phyloP scores from a whole-genome alignment of 208 protist species.

The Trypanosoma boissoni region DNA sequence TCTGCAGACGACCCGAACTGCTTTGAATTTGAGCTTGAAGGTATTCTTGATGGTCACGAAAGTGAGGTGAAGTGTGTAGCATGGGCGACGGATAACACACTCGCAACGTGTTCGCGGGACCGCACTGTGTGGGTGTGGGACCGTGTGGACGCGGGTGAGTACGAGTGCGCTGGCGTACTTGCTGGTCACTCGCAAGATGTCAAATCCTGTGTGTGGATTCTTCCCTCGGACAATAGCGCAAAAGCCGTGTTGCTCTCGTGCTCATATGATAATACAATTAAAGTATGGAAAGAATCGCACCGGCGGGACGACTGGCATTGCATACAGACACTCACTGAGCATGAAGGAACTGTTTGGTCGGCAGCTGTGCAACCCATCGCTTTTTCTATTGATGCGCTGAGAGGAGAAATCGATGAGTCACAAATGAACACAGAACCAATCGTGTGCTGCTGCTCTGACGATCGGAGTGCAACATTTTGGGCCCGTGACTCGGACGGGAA shows the following conservation, averaged over 20 bases:
- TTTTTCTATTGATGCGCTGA: constrained; percentile 31
- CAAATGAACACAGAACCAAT: constrained; percentile 36
- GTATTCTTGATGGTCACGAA: constrained; percentile 87
- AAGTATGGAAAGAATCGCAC: constrained; percentile 52
- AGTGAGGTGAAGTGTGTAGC: constrained; percentile 90
- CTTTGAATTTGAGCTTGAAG: constrained; percentile 70
- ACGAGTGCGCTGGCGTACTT: constrained; percentile 87
- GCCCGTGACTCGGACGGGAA: constrained; percentile 33
- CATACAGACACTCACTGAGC: constrained; percentile 59
- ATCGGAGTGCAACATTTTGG: constrained; percentile 68
- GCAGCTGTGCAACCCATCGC: constrained; percentile 64
- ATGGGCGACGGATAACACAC: constrained; percentile 72
- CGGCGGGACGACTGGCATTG: constrained; percentile 89
- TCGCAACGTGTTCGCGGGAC: constrained; percentile 88
- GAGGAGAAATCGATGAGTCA: constrained; percentile 18
- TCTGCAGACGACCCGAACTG: constrained; percentile 13
- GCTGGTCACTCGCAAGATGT: constrained; percentile 90
- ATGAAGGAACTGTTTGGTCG: constrained; percentile 86
- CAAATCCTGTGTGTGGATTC: constrained; percentile 82
- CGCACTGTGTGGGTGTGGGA: constrained; percentile 92
- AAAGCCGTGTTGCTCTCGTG: constrained; percentile 65
- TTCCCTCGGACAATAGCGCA: constrained; percentile 30
- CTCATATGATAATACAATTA: constrained; percentile 79
- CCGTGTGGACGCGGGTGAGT: constrained; percentile 76
- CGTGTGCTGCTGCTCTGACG: constrained; percentile 77